Evolutionary conservation across 305 asterid species (phyloP), one percentile per base, ranked within the genome.

Genomic region (Fraxinus platypoda): DNA sequence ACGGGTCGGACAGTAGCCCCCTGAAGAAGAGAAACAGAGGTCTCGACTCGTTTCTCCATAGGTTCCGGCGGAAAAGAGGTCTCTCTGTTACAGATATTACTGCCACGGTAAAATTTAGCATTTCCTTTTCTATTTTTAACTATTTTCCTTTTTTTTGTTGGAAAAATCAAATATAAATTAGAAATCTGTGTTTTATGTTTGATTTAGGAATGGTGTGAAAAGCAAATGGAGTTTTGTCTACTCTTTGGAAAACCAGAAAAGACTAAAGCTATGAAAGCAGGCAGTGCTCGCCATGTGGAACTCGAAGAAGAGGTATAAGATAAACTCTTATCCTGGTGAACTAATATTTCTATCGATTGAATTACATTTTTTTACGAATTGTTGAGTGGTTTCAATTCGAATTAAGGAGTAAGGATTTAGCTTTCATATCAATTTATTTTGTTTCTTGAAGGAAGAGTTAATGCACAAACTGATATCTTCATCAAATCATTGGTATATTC

Each of bases 121-220:
- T 46, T 82, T 43, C 33, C 13, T 2, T 23, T 34, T 17, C 5
- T 21, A 70, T 0, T 30, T 43, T 33, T 28, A 35, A 37, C 68
- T 35, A 23, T 3, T 28, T 71, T 2, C 25, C 0, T 1, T 49
- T 15, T 15, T 15, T 4, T 15, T 15, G 15, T 52, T 5, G 6
- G 1, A 15, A 46, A 46, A 13, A 13, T 46, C 57, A 52, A 17
- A 49, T 49, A 15, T 15, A 49, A 49, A 52, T 52, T 52, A 4
- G 19, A 52, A 17, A 52, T 52, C 23, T 52, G 23, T 4, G 64
- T 52, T 52, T 52, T 52, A 17, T 52, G 52, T 31, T 68, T 79
- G 28, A 43, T 85, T 23, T 84, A 95, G 98, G 98, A 95, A 88
- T 95, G 98, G 98, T 95, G 98, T 86, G 98, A 93, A 85, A 93